Conservation (phyloP, 768 basidiomycete genomes). For the Lentinula lateritia region DNA sequence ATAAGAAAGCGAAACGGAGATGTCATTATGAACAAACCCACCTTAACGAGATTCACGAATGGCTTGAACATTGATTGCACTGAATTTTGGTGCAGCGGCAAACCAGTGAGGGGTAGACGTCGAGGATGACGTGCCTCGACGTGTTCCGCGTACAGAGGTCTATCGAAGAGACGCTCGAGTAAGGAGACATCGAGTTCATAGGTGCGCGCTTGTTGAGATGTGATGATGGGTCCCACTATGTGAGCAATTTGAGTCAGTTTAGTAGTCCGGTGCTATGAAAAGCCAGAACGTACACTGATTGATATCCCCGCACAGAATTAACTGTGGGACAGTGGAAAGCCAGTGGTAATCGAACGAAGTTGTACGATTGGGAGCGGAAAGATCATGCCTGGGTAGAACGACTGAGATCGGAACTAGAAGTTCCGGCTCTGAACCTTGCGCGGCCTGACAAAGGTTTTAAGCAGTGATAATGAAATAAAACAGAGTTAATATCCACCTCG, state of each 20-base stretch:
- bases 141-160: conserved; percentile 31
- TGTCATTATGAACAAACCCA: conserved; percentile 12
- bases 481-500: conserved; percentile 25
- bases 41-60: conserved; percentile 40
- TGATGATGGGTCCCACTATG: conserved; percentile 43
- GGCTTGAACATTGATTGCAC: conserved; percentile 13
- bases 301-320: conserved; percentile 47
- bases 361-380: neutral
- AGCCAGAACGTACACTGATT: conserved; percentile 35
- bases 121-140: conserved; percentile 10
- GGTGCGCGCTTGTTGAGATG: conserved; percentile 36
- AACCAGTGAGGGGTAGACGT: neutral
- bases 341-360: neutral
- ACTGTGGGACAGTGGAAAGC: conserved; percentile 30
- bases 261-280: neutral
- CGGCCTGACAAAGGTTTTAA: conserved; percentile 28
- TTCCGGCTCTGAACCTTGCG: conserved; percentile 49
- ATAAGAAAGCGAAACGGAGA: neutral
- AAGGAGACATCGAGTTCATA: conserved; percentile 44
- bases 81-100: neutral
- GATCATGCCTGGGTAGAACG: conserved; percentile 25
- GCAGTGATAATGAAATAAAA: neutral
- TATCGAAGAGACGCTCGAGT: conserved; percentile 41
- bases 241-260: neutral
- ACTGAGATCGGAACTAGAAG: conserved; percentile 45